Base-by-base conservation (phyloP, 2,329 filamentous ascomycete genomes). In the Trichoderma polysporum region DNA sequence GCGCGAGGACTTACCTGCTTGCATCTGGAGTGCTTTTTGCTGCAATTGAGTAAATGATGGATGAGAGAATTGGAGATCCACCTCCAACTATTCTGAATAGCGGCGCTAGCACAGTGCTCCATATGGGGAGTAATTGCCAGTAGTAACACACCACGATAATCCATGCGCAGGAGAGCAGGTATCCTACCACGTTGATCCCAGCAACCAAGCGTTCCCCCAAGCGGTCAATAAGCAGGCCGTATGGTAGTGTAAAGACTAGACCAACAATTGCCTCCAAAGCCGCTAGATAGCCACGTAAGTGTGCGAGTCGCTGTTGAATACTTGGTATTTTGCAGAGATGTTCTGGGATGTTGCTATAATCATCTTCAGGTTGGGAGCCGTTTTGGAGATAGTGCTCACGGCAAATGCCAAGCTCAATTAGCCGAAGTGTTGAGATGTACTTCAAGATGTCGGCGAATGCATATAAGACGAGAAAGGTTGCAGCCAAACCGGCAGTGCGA, bases 221-320 rank as follows among this genome's bases (percentile, higher is more conserved):
- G 31, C 29, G 59, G 47, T 62, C 45, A 62, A 62, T 19, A 37
- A 62, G 59, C 9, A 62, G 27, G 45, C 59, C 59, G 22, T 62
- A 62, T 37, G 59, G 59, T 25, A 62, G 41, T 27, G 59, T 62
- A 35, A 62, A 35, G 27, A 53, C 39, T 22, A 62, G 45, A 2
- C 59, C 59, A 27, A 62, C 59, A 53, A 52, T 35, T 9, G 59
- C 59, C 27, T 62, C 59, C 4, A 62, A 35, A 39, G 59, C 27
- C 27, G 45, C 41, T 13, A 52, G 27, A 27, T 53, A 62, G 39
- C 59, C 45, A 37, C 59, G 59, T 29, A 62, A 22, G 41, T 62
- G 59, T n/a, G 59, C 59, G 45, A 62, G 59, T 13, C 45, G 59
- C 45, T 62, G 59, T 29, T 62, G 59, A 62, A 62, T 62, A 22